Conservation (phyloP, 1,284 basidiomycete species). For the Flammula alnicola region DNA sequence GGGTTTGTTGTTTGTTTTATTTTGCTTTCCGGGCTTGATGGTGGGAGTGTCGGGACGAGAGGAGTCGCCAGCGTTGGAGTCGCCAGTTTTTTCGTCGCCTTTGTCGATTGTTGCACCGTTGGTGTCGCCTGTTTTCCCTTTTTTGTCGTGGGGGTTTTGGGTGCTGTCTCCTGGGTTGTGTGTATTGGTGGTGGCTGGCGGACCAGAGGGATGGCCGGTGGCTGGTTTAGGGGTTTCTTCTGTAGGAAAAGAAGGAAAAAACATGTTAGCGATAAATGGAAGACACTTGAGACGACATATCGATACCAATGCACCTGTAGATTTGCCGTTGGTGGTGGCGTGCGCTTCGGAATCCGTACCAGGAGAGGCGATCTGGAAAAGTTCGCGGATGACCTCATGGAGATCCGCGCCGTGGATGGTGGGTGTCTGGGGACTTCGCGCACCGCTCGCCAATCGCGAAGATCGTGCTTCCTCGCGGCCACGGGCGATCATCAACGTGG, state of each 20-base stretch:
- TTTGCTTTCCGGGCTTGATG: not conserved
- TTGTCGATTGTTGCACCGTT: conserved; percentile 7
- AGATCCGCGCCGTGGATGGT: conserved; percentile 41
- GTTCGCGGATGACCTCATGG: conserved; percentile 38
- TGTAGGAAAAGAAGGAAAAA: not conserved
- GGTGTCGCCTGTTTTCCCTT: conserved; percentile 1
- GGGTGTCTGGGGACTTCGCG: conserved; percentile 44
- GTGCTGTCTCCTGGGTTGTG: too few relatives aligned
- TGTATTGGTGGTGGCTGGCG: too few relatives aligned
- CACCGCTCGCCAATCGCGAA: conserved; percentile 39
- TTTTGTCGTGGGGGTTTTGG: conserved; percentile 2
- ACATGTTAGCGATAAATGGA: conserved; percentile 2
- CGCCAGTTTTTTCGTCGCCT: conserved; percentile 5
- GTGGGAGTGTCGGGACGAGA: not conserved
- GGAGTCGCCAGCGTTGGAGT: conserved; percentile 4
- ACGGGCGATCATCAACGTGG: conserved; percentile 56
- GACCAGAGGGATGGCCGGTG: too few relatives aligned
- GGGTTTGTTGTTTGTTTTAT: not conserved
- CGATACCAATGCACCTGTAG: conserved; percentile 31
- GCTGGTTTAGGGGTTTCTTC: conserved; percentile 5
- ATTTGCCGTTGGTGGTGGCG: not conserved
- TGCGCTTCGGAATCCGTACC: not conserved
- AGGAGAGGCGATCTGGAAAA: conserved; percentile 39
- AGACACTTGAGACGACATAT: conserved; percentile 13
- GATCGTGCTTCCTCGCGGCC: conserved; percentile 60